Percentiles rank a stretch among this genome's conserved stretches.
phyloP scores from a whole-genome alignment of 1,139 yeast species.

The Geotrichum aggregatum region DNA sequence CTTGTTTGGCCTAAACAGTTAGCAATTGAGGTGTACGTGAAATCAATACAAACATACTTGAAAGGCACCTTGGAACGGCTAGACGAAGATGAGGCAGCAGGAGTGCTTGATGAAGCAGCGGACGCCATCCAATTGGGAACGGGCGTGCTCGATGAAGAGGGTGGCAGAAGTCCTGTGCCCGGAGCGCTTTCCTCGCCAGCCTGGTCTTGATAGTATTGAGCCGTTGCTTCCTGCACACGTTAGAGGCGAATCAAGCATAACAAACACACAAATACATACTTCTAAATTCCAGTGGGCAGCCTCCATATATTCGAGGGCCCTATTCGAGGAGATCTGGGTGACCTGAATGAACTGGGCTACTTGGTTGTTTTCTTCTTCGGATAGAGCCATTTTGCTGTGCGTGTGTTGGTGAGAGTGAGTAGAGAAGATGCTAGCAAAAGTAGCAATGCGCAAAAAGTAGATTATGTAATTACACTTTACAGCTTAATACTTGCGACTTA shows the following conservation, averaged over 20 bases:
- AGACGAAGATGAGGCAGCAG: background rate
- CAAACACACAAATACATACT: constrained; percentile 29
- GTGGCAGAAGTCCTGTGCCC: constrained; percentile 1
- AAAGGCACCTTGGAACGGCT: constrained; percentile 6
- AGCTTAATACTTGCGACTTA: too few species aligned
- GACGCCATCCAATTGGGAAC: constrained; percentile 15
- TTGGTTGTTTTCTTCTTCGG: constrained; percentile 5
- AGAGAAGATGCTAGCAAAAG: background rate
- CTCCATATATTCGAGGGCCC: constrained; percentile 44
- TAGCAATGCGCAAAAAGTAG: background rate
- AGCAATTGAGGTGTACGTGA: background rate
- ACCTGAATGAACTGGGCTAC: constrained; percentile 53
- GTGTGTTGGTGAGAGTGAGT: background rate
- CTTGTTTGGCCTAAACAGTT: constrained; percentile 22
- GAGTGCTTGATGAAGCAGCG: background rate
- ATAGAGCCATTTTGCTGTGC: background rate
- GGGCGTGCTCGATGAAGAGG: constrained; percentile 8
- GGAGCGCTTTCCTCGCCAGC: background rate
- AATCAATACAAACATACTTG: background rate
- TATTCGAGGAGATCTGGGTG: constrained; percentile 45
- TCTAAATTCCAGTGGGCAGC: constrained; percentile 43
- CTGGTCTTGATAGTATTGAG: constrained; percentile 10
- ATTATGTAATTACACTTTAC: background rate
- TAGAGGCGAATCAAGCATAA: too few species aligned
- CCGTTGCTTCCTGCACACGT: constrained; percentile 10